phyloP scores from a whole-genome alignment of 2,329 filamentous ascomycete genomes.

The Raffaelea arxii region DNA sequence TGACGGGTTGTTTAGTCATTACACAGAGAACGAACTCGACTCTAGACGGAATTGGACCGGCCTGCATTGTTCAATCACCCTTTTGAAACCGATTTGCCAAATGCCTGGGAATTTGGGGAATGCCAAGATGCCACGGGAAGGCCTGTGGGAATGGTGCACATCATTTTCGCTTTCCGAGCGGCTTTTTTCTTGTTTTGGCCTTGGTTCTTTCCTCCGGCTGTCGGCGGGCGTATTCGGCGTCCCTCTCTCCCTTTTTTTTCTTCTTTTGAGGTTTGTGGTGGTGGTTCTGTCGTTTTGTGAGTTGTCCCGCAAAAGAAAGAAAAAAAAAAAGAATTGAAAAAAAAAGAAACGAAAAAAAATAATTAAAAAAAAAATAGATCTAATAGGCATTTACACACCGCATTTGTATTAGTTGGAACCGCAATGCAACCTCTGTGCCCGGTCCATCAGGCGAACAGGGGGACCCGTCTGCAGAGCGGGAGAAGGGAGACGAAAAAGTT shows the following conservation, averaged over 20 bases:
- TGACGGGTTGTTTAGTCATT: no score
- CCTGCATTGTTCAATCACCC: neutral
- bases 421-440: neutral
- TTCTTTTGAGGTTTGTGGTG: neutral
- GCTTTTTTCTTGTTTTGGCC: no score
- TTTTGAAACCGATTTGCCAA: conserved; percentile 12
- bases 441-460: conserved; percentile 6
- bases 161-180: no score
- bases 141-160: no score
- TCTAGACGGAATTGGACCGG: no score
- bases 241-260: neutral
- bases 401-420: conserved; percentile 6
- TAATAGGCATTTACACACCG: neutral
- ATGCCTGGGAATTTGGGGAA: conserved; percentile 9
- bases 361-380: conserved; percentile 1
- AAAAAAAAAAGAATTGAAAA: neutral
- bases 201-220: no score
- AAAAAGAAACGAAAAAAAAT: neutral
- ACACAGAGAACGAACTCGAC: no score
- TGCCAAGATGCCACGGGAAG: neutral
- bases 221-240: no score
- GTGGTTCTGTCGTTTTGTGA: no score
- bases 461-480: neutral
- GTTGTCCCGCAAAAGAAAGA: no score
- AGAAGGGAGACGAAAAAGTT: no score